Conservation (phyloP, 2,329 filamentous ascomycete species). For the Hawksworthiomyces lignivorus region DNA sequence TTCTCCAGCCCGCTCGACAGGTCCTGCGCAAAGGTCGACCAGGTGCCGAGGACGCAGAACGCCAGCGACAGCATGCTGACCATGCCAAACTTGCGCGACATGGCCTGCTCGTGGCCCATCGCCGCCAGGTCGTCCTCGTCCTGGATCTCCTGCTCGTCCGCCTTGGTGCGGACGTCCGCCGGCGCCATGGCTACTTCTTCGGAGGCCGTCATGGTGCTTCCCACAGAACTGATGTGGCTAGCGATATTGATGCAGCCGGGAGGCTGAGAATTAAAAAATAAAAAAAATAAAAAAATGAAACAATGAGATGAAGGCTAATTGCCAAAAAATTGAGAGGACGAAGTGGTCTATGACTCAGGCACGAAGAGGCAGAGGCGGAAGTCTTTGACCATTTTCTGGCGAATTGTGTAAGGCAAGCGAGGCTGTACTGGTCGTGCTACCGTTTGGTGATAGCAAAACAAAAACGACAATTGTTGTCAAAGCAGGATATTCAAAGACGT, state of each 20-base stretch:
- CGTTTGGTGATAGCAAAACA: too few relatives aligned
- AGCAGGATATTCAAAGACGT: too few relatives aligned
- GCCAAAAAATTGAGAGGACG: too few relatives aligned
- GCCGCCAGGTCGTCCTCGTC: conserved; percentile 13
- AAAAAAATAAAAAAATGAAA: neutral
- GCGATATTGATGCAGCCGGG: too few relatives aligned
- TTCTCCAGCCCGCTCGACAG: conserved; percentile 50
- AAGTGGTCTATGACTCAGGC: neutral
- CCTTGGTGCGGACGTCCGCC: conserved; percentile 2
- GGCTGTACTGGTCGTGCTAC: too few relatives aligned
- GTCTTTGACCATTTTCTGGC: conserved; percentile 9
- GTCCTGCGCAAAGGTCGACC: conserved; percentile 16
- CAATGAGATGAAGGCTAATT: too few relatives aligned
- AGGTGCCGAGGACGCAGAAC: conserved; percentile 16
- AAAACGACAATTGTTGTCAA: too few relatives aligned
- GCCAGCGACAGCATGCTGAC: conserved; percentile 15
- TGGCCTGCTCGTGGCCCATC: conserved; percentile 14
- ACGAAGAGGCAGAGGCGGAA: conserved; percentile 5
- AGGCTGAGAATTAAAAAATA: neutral
- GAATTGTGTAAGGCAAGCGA: neutral
- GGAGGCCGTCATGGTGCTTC: too few relatives aligned
- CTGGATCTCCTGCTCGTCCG: conserved; percentile 9
- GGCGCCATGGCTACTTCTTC: too few relatives aligned
- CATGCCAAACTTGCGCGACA: conserved; percentile 13
- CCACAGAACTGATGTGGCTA: too few relatives aligned